These are phyloP conservation scores for Phytophthora foliorum DNA, from an alignment of 352 stramenopile species.

Conservation along the genomic window DNA sequence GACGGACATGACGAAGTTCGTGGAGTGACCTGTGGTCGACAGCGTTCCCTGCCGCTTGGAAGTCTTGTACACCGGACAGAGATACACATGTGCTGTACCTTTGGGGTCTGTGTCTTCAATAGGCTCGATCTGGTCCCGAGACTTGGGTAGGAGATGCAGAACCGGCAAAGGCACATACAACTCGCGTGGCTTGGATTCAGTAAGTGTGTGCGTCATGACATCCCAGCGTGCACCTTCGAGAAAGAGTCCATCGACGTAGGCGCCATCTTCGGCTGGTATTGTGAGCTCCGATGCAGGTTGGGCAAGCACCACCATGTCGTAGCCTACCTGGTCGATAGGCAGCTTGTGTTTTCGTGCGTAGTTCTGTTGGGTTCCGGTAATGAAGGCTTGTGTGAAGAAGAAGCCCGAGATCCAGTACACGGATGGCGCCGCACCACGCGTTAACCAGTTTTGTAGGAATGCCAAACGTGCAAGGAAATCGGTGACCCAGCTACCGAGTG, in stretches of 20 bases:
- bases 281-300: conserved; percentile 50
- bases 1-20: conserved; percentile 97
- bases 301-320: conserved; percentile 89
- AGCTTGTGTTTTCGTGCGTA: conserved; percentile 92
- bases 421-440: conserved; percentile 69
- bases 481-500: conserved; percentile 92
- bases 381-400: conserved; percentile 96
- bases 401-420: conserved; percentile 96
- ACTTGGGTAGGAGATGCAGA: conserved; percentile 85
- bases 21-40: conserved; percentile 95
- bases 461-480: conserved; percentile 89
- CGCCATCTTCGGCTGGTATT: conserved; percentile 82
- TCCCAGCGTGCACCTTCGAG: conserved; percentile 93
- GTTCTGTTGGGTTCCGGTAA: conserved; percentile 95
- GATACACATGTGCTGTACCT: conserved; percentile 92
- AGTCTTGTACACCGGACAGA: conserved; percentile 95
- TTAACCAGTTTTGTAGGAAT: conserved; percentile 89
- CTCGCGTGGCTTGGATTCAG: conserved; percentile 88
- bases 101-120: conserved; percentile 91
- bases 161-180: conserved; percentile 91
- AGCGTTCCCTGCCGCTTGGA: conserved; percentile 92
- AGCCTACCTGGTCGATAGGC: conserved; percentile 92
- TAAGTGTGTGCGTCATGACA: conserved; percentile 62
- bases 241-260: conserved; percentile 92
- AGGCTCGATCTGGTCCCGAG: conserved; percentile 85